phyloP scores from a whole-genome alignment of 1,284 basidiomycete genomes.

The Cryptococcus sp. region DNA sequence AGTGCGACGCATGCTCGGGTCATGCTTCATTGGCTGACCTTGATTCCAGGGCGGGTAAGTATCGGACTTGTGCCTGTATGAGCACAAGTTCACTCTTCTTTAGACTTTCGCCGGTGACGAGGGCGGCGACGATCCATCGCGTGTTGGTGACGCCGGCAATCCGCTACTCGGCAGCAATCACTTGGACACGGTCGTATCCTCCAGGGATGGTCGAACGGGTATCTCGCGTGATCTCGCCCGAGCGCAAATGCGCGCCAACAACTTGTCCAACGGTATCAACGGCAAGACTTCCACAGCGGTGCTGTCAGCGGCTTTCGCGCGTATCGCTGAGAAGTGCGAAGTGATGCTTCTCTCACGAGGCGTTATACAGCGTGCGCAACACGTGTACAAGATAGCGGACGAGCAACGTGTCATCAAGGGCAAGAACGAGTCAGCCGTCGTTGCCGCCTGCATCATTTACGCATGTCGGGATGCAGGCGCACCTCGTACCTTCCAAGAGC shows the following conservation, averaged over 20 bases:
- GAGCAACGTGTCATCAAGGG: slow-evolving; percentile 88
- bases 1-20: slow-evolving; percentile 26
- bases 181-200: slow-evolving; percentile 88
- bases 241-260: slow-evolving; percentile 68
- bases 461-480: slow-evolving; percentile 93
- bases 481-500: slow-evolving; percentile 92
- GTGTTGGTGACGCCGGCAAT: slow-evolving; percentile 95
- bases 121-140: slow-evolving; percentile 93
- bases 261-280: slow-evolving; percentile 63
- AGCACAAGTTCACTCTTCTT: slow-evolving; percentile 16
- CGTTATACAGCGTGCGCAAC: slow-evolving; percentile 73
- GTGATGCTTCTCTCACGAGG: slow-evolving; percentile 87
- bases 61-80: background rate
- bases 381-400: slow-evolving; percentile 94
- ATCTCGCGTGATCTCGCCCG: slow-evolving; percentile 90
- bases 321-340: slow-evolving; percentile 93
- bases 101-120: slow-evolving; percentile 99
- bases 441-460: slow-evolving; percentile 97
- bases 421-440: slow-evolving; percentile 84
- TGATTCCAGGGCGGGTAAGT: slow-evolving; percentile 67
- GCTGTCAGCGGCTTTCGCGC: slow-evolving; percentile 86
- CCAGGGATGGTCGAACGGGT: slow-evolving; percentile 90
- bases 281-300: slow-evolving; percentile 83
- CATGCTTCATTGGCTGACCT: slow-evolving; percentile 10
- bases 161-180: slow-evolving; percentile 65